A percentile compares a stretch with the other conserved stretches of the same genome.
These are phyloP conservation scores for Kodamaea sp. DNA, from an alignment of 1,139 yeast species.

Conservation along the genomic window DNA sequence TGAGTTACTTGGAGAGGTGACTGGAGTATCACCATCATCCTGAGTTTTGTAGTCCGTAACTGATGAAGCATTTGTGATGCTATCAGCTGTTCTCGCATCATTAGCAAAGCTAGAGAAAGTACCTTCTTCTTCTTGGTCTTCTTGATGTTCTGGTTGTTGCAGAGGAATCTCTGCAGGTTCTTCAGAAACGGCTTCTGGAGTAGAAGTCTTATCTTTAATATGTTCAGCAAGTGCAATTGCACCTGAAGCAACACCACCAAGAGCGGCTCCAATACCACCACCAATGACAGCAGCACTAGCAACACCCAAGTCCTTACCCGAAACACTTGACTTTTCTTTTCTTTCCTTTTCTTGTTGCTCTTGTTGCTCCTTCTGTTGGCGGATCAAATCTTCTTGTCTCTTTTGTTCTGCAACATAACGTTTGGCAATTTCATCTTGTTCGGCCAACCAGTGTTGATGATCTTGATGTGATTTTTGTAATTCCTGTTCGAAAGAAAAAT, in stretches of 20 bases:
- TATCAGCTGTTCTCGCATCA: constrained; percentile 16
- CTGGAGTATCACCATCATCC: constrained; percentile 48
- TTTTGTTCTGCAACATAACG: constrained; percentile 5
- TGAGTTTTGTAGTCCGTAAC: constrained; percentile 29
- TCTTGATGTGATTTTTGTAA: constrained; percentile 23
- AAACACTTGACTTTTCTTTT: constrained; percentile 23
- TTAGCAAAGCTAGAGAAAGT: constrained; percentile 18
- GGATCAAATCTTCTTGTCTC: constrained; percentile 5
- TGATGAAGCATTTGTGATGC: constrained; percentile 32
- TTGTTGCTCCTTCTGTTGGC: constrained; percentile 18
- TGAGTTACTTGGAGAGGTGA: constrained; percentile 54
- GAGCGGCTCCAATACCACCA: constrained; percentile 25
- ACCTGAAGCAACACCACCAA: constrained; percentile 14
- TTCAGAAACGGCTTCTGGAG: constrained; percentile 4
- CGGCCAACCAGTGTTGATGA: constrained; percentile 11
- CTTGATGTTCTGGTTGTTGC: constrained; percentile 3
- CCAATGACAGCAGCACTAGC: constrained; percentile 28
- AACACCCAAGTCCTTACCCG: constrained; percentile 28
- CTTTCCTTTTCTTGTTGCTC: constrained; percentile 26
- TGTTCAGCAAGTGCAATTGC: constrained; percentile 1
- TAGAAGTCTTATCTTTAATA: neutral
- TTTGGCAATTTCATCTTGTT: constrained; percentile 6
- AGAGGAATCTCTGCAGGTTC: constrained; percentile 4
- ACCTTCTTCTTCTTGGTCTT: constrained; percentile 1
- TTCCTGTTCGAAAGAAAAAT: constrained; percentile 24